Percentiles rank a stretch among this genome's conserved stretches.
Evolutionary conservation across 75 land plant genomes (phyloP).

Genomic region (Pinus taeda): DNA sequence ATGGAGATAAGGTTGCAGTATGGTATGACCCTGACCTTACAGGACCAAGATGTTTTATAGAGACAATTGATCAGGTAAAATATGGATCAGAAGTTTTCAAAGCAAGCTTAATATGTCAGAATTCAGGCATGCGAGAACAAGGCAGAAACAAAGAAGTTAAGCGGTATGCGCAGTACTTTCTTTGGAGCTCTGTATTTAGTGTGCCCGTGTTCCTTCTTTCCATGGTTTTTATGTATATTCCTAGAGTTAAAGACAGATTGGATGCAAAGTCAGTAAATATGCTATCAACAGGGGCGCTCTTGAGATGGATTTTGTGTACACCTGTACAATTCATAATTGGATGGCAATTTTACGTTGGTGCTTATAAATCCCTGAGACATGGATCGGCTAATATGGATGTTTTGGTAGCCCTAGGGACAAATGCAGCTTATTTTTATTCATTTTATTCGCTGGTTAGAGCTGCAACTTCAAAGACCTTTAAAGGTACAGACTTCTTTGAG

Average conservation of each 20-base stretch:
- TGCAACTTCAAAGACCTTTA: slow-evolving; percentile 34
- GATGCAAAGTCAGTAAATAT: slow-evolving; percentile 14
- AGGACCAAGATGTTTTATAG: slow-evolving; percentile 28
- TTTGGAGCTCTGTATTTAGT: slow-evolving; percentile 28
- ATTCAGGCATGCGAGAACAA: slow-evolving; percentile 9
- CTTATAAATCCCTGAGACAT: slow-evolving; percentile 66
- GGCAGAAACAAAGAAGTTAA: slow-evolving; percentile 26
- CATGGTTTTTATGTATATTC: slow-evolving; percentile 40
- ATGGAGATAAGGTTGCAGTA: slow-evolving; percentile 10
- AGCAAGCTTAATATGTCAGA: slow-evolving; percentile 24
- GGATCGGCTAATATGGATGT: slow-evolving; percentile 80
- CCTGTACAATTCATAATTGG: slow-evolving; percentile 36
- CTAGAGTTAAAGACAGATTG: slow-evolving; percentile 12
- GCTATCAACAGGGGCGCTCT: slow-evolving; percentile 23
- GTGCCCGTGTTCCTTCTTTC: slow-evolving; percentile 29
- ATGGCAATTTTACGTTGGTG: slow-evolving; percentile 72
- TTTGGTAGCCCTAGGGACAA: slow-evolving; percentile 63
- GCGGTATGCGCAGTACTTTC: slow-evolving; percentile 10
- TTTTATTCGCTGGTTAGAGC: slow-evolving; percentile 46
- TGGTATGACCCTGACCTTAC: slow-evolving; percentile 34
- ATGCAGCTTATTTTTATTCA: slow-evolving; percentile 77
- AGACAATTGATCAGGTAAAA: slow-evolving; percentile 16
- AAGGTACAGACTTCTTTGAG: slow-evolving; percentile 56
- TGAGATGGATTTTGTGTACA: slow-evolving; percentile 29
- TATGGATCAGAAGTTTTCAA: slow-evolving; percentile 10